Evolutionary conservation across 2,329 filamentous ascomycete species (phyloP), one percentile per base, ranked within the genome.

Genomic region (Calonectria pteridis): DNA sequence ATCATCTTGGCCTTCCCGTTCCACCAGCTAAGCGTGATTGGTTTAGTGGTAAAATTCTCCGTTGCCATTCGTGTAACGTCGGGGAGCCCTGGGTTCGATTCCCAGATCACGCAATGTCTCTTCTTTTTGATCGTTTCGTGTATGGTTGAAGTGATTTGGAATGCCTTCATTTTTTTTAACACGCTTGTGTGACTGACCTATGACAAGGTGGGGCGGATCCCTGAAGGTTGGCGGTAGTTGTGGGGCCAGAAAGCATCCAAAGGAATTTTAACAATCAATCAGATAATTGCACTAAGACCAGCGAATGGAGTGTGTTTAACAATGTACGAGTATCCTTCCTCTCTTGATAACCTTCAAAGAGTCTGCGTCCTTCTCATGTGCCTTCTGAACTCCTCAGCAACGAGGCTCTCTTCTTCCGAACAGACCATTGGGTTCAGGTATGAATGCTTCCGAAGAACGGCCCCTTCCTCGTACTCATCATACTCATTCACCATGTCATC

Each of bases 401-500:
- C 13, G 6, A 31, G 26, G 28, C 20, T 35, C 28, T 55, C 62
- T 2, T 31, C 64, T 13, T 40, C 43, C 4, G 18, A 26, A 46
- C 28, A 40, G 11, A 33, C 33, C 26, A 63, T 29, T 6, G 33
- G 23, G 23, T 26, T 40, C 33, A 62, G 18, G 49, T 68, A 72
- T 9, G 65, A 53, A 20, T 72, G 70, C 13, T 64, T 64, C 49
- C 70, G 65, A 43, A 68, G 26, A n/a, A 55, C 28, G 13, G 28
- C 33, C 14, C 14, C 28, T 13, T 72, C 65, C 1, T 81, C 78
- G 20, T 70, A 50, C 65, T 81, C 80, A 63, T 78, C 75, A 66
- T 77, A 81, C 29, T 82, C 80, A 33, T 81, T 78, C 40, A 82
- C 37, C 72, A 82, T 77, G 28, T 72, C 70, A 69, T 82, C 81